phyloP scores from a whole-genome alignment of 2,329 filamentous ascomycete species.

The Dactylellina haptotyla region DNA sequence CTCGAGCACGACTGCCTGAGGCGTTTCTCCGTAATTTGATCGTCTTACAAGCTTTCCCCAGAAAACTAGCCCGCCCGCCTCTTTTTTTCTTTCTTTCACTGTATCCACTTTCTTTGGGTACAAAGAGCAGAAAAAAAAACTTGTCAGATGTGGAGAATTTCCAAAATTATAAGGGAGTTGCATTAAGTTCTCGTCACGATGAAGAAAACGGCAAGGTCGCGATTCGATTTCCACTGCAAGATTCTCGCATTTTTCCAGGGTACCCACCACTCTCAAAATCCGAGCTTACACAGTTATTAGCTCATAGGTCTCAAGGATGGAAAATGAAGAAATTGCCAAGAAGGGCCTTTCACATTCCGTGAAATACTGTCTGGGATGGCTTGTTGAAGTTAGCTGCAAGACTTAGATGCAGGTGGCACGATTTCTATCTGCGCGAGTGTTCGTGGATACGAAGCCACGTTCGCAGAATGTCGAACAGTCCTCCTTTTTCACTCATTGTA shows the following conservation, averaged over 20 bases:
- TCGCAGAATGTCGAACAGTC: background rate
- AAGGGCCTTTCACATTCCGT: constrained; percentile 14
- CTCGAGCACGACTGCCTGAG: background rate
- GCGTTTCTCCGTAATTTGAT: background rate
- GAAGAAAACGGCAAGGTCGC: constrained; percentile 27
- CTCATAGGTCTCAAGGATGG: constrained; percentile 6
- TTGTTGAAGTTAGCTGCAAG: constrained; percentile 34
- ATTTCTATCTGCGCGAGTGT: constrained; percentile 4
- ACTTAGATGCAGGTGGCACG: constrained; percentile 32
- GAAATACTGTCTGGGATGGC: constrained; percentile 4
- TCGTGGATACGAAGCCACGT: constrained; percentile 5
- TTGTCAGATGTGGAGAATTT: constrained; percentile 16
- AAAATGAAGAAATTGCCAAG: constrained; percentile 7
- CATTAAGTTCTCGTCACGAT: constrained; percentile 19
- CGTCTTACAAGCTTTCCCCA: constrained; percentile 8
- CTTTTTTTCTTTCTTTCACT: background rate
- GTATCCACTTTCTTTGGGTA: constrained; percentile 17
- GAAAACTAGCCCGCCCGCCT: background rate
- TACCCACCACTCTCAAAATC: constrained; percentile 30
- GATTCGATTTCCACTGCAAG: constrained; percentile 7
- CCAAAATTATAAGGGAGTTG: constrained; percentile 14
- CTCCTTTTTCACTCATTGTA: background rate
- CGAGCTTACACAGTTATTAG: constrained; percentile 1
- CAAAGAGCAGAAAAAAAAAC: constrained; percentile 8
- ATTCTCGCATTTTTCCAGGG: background rate